Base-by-base conservation (phyloP, 345 rosid species). In the Alliaria petiolata region DNA sequence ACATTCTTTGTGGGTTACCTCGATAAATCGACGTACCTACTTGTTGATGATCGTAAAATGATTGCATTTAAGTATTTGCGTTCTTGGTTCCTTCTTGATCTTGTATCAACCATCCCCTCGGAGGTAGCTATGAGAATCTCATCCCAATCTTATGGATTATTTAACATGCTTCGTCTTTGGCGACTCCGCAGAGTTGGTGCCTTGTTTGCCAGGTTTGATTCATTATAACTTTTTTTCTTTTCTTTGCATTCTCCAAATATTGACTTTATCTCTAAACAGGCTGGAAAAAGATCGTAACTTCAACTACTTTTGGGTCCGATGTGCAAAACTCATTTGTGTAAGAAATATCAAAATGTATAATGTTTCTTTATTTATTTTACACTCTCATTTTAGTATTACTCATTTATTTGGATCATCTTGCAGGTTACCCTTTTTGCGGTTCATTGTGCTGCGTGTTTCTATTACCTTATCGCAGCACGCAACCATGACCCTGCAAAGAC, bases 101-200 rank as follows among this genome's bases (percentile, higher is more conserved):
- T 88, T 45, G 72, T 89, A 19, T 89, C 99, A 60, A 86, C 95
- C 0, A 78, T 85, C 31, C 99, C 99, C 9, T 76, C 95, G 6
- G 98, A 95, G 62, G 82, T 86, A 17, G 93, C 86, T 26, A 47
- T 61, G 65, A 95, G 69, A 77, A 80, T 91, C 17, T 78, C 83
- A 31, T 85, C 95, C 14, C 70, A 83, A 63, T 64, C 82, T 3
- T 95, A 89, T 77, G 97, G 92, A 44, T 79, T 85, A 2, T 88
- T 88, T 77, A 91, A 85, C 79, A 89, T 95, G 98, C 93, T 95
- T 70, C 90, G 99, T 60, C 97, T 91, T 1, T 91, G 99, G 99
- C 99, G 99, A 74, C 89, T 95, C 19, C 83, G 99, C 6, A 88
- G 99, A 88, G 97, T 95, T 49, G 80, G 99, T 80, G 88, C 95